Percentiles rank a stretch among this genome's conserved stretches.
Evolutionary conservation across 192 early-diverging fungal genomes (phyloP).

Genomic region (Mortierella claussenii): DNA sequence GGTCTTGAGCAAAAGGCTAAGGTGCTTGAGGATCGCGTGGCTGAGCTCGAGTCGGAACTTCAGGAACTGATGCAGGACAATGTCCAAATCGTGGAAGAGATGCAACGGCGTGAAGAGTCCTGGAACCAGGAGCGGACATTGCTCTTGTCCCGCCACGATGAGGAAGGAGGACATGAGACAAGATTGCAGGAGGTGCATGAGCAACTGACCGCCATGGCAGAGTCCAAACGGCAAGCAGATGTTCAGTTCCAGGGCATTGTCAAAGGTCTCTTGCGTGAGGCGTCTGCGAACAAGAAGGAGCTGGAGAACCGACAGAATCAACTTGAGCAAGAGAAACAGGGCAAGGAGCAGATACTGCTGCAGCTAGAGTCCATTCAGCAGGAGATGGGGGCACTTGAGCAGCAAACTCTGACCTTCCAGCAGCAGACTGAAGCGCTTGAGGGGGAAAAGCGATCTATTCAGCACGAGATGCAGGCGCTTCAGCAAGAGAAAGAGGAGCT

Average conservation of each 20-base stretch:
- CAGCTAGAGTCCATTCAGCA: constrained; percentile 15
- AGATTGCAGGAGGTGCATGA: constrained; percentile 43
- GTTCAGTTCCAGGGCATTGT: constrained; percentile 52
- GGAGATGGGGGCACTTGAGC: constrained; percentile 2
- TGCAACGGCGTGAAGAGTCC: constrained; percentile 42
- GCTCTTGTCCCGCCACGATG: constrained; percentile 1
- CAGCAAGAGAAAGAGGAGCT: not conserved
- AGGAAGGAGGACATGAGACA: constrained; percentile 7
- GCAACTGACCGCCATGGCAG: constrained; percentile 30
- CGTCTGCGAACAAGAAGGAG: constrained; percentile 37
- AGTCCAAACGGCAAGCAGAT: constrained; percentile 50
- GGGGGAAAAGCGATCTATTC: not conserved
- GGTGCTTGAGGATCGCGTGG: constrained; percentile 15
- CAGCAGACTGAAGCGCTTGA: constrained; percentile 2
- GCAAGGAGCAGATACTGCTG: constrained; percentile 13
- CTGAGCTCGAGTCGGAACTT: constrained; percentile 14
- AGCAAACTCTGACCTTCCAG: not conserved
- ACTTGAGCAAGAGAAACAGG: constrained; percentile 24
- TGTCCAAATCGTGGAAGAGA: constrained; percentile 49
- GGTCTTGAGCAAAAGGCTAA: constrained; percentile 37
- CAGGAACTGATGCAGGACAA: constrained; percentile 46
- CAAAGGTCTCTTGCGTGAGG: constrained; percentile 46
- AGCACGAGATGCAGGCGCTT: constrained; percentile 2
- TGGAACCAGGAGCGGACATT: constrained; percentile 29
- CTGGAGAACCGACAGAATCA: constrained; percentile 2